These are phyloP conservation scores for Vitis hybrid DNA, from an alignment of 177 flowering plant genomes.

Conservation along the genomic window DNA sequence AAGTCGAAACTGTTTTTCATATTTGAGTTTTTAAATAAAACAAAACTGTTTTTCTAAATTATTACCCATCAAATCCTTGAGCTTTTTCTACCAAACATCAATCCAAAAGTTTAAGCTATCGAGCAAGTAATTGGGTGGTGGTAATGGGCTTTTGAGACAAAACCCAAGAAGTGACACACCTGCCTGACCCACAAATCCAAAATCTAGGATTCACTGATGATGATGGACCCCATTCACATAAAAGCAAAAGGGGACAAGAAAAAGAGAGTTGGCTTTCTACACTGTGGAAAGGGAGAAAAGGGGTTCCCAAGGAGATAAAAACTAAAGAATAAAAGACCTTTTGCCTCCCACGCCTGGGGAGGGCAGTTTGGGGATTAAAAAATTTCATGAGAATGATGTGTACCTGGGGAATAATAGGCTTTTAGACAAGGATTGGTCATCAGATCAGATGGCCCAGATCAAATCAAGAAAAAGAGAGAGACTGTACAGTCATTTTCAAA, in stretches of 20 bases:
- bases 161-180: too few relatives aligned
- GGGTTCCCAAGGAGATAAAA: conserved; percentile 8
- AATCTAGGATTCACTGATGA: not conserved
- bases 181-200: not conserved
- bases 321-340: conserved; percentile 9
- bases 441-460: conserved; percentile 23
- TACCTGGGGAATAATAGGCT: not conserved
- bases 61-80: too few relatives aligned
- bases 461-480: conserved; percentile 7
- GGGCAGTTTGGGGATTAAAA: conserved; percentile 10
- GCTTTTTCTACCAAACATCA: too few relatives aligned
- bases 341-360: conserved; percentile 36
- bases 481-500: conserved; percentile 29
- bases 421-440: conserved; percentile 16
- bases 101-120: too few relatives aligned
- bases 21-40: too few relatives aligned
- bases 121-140: too few relatives aligned
- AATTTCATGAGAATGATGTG: not conserved
- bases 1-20: too few relatives aligned
- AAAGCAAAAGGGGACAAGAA: conserved; percentile 16
- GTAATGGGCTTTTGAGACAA: too few relatives aligned
- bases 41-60: too few relatives aligned
- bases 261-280: conserved; percentile 35
- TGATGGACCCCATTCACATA: conserved; percentile 11
- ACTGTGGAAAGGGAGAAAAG: conserved; percentile 12